Evolutionary conservation across 768 basidiomycete genomes (phyloP), one percentile per base, ranked within the genome.

Genomic region (Lanmaoa rubissima): DNA sequence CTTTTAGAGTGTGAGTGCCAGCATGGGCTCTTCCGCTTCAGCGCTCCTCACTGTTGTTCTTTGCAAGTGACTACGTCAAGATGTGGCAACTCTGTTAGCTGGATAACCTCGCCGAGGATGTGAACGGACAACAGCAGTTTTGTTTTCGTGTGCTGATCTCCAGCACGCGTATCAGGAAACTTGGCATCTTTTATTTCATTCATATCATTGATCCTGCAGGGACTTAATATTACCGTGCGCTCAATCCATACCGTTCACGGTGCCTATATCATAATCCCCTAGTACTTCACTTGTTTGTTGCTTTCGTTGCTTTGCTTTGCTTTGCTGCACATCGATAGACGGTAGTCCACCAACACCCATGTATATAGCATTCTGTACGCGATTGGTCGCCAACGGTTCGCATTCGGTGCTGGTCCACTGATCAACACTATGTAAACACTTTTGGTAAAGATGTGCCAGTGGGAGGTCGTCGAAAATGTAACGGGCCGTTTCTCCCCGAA

Each of bases 1-100:
- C 87, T 2, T 81, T 94, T 74, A 79, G 87, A 42, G 80, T 94
- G 85, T 88, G 67, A 52, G 69, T 58, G 1, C 8, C 6, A 3
- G 10, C 31, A 17, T 7, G 4, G 0, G 21, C 16, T 7, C 28
- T 31, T n/a, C 8, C 12, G n/a, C 28, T 9, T 14, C 31, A 5
- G n/a, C 4, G 43, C 13, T n/a, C 26, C 53, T 59, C 5, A 61
- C 5, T 1, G 1, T 43, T 24, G 28, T 31, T 16, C 31, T 44
- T 13, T 10, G n/a, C 26, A 70, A 24, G 69, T 7, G 70, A 70
- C 50, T 70, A 70, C 13, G 69, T 72, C 48, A 70, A 72, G 57
- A 70, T 70, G 69, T 70, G 70, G 70, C 69, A 69, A 12, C 60
- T 72, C 16, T 70, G 69, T 54, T 62, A 61, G 46, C 43, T 12